Base-by-base conservation (phyloP, 2,329 filamentous ascomycete genomes). In the Verticillium isaacii region DNA sequence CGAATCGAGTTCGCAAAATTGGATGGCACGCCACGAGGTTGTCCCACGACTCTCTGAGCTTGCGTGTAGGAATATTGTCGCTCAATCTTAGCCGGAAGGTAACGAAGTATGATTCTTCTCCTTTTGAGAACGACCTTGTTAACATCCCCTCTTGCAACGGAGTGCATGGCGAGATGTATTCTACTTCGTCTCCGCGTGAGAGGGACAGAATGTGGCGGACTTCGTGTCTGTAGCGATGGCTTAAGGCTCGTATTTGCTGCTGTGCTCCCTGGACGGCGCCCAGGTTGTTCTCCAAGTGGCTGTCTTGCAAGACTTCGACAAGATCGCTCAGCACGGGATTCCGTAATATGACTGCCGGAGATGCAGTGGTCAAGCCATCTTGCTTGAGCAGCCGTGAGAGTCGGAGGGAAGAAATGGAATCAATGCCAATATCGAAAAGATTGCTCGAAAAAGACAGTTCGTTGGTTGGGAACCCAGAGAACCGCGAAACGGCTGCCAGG, bases 61-160 rank as follows among this genome's bases (percentile, higher is more conserved):
- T 75, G 0, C 73, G 63, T 1, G 80, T 41, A n/a, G 85, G 80
- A 5, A 85, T 70, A 0, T 72, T 64, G 0, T 73, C 61, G 0
- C 72, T 61, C 1, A 96, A 73, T 0, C 77, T 67, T 54, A 94
- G 86, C 0, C 74, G 75, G 69, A 97, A 96, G 0, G 81, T 80
- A 61, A 93, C 93, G 73, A 94, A 96, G 70, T 97, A 97, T 0
- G 89, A 79, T 0, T 77, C 71, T 0, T 81, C 75, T 19, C 78
- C 85, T 11, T 85, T 70, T 0, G 74, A 83, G 41, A 90, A 71
- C 29, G 87, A 88, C 57, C 87, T 84, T 6, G 89, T 89, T 58
- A 97, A 86, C 78, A 97, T 94, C 0, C 93, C 93, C 71, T 94
- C 87, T 69, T 97, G 93, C 1, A 97, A 77, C 0, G 93, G 85